These are phyloP conservation scores for Colletotrichum costaricense DNA, from an alignment of 2,329 filamentous ascomycete species.

Conservation along the genomic window DNA sequence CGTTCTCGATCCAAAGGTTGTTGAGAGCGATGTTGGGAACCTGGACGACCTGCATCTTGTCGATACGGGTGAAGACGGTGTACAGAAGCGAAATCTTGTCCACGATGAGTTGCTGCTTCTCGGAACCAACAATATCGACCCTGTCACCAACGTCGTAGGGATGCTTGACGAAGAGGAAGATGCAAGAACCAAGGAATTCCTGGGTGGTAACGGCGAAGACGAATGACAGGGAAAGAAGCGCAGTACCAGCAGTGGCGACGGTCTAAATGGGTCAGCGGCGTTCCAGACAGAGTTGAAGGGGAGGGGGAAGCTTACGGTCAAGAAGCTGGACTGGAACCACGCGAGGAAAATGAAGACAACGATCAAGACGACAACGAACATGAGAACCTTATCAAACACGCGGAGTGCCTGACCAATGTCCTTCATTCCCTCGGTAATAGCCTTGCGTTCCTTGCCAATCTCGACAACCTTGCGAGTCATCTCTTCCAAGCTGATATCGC, in stretches of 20 bases:
- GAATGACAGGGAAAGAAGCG: constrained; percentile 95
- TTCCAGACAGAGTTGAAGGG: too few species aligned
- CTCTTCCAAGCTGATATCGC: constrained; percentile 94
- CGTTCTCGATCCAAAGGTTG: constrained; percentile 93
- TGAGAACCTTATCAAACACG: constrained; percentile 88
- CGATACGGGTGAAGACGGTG: constrained; percentile 84
- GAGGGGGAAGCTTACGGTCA: constrained; percentile 57
- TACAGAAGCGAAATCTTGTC: constrained; percentile 95
- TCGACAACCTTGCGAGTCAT: constrained; percentile 91
- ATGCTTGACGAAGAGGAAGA: constrained; percentile 99
- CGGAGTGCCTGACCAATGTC: constrained; percentile 95
- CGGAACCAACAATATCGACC: constrained; percentile 77
- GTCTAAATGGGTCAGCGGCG: constrained; percentile 59
- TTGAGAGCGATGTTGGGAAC: constrained; percentile 94
- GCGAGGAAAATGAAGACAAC: constrained; percentile 80
- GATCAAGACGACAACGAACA: constrained; percentile 83
- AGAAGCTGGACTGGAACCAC: constrained; percentile 38
- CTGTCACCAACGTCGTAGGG: constrained; percentile 96
- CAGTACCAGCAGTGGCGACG: constrained; percentile 89
- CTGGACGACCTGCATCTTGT: constrained; percentile 80
- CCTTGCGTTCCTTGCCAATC: constrained; percentile 86
- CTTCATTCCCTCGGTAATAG: constrained; percentile 93
- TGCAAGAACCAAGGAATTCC: constrained; percentile 97
- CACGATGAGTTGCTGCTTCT: constrained; percentile 77
- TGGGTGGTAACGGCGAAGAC: constrained; percentile 92